Evolutionary conservation across 129 eudicot genomes (phyloP), one percentile per base, ranked within the genome.

Genomic region (Arctium minus): DNA sequence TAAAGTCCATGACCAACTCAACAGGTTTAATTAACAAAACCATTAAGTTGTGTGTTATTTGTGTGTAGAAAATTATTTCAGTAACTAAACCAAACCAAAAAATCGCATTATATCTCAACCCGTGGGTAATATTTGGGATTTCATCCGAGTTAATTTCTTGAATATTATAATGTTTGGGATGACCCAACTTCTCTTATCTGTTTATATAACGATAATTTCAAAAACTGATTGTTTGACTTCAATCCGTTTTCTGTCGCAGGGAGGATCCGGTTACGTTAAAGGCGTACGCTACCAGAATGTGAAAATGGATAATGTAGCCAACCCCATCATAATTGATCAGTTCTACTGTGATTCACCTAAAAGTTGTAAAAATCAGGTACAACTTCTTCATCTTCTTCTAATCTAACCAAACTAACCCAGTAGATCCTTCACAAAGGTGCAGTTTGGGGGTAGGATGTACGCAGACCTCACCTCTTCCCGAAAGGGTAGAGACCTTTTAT

Each of bases 331-430:
- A 71, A 92, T 96, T 68, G 99, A 96, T 80, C 99, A 96, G 56
- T 96, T 92, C 88, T 96, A 96, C 70, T 96, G 99, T 31, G 99
- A 96, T 86, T 93, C 96, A n/a, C 99, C 99, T 71, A 86, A 62
- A 40, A 39, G 88, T 76, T 96, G 99, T 80, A 85, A 88, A 87
- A 93, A 92, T 79, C 97, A 86, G 95, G 99, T 96, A 88, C 42
- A 39, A 48, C 35, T 18, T 87, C 68, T 31, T 10, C 18, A 6
- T 22, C 2, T 42, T 75, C 67, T 17, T 10, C 70, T 17, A 6
- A 60, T 60, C 27, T 60, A 60, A 60, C 68, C 27, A 60, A 46
- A 44, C 50, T 8, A 44, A 37, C 40, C 6, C 40, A 37, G 4
- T 37, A 37, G 3, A 35, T 35, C 37, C 37, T 35, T 1, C 3